Evolutionary conservation across 352 stramenopile species (phyloP).

Genomic region (Phytophthora chlamydospora): DNA sequence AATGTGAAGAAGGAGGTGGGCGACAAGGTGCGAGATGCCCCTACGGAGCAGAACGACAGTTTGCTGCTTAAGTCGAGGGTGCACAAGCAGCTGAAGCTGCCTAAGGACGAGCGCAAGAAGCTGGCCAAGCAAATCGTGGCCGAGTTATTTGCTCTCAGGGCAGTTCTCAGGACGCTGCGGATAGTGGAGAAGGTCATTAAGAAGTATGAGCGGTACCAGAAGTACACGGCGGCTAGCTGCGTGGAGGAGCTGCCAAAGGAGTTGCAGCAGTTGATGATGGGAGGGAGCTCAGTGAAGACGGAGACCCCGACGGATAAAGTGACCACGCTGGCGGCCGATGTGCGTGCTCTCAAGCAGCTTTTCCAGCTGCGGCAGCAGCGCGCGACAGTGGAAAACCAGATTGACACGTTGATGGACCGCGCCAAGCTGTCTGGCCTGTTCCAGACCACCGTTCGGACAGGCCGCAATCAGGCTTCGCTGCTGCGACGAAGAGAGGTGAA

Average conservation of each 20-base stretch:
- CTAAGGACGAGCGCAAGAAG: slow-evolving; percentile 43
- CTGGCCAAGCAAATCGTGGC: slow-evolving; percentile 66
- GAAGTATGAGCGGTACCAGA: slow-evolving; percentile 71
- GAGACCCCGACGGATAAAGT: slow-evolving; percentile 40
- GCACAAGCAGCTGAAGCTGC: slow-evolving; percentile 37
- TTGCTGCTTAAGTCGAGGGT: slow-evolving; percentile 65
- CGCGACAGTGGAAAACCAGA: slow-evolving; percentile 30
- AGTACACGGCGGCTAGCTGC: slow-evolving; percentile 54
- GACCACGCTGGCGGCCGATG: slow-evolving; percentile 66
- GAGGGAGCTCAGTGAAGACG: slow-evolving; percentile 6
- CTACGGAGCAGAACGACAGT: slow-evolving; percentile 36
- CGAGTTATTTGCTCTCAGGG: slow-evolving; percentile 47
- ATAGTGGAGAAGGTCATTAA: slow-evolving; percentile 72
- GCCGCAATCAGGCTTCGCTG: slow-evolving; percentile 64
- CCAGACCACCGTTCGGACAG: slow-evolving; percentile 48
- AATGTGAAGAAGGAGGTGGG: slow-evolving; percentile 21
- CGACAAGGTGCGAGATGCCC: slow-evolving; percentile 12
- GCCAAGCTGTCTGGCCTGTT: slow-evolving; percentile 55
- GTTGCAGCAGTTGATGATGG: slow-evolving; percentile 48
- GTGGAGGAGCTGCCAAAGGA: slow-evolving; percentile 62
- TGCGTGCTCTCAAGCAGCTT: slow-evolving; percentile 75
- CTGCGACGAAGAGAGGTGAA: slow-evolving; percentile 59
- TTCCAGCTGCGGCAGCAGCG: slow-evolving; percentile 68
- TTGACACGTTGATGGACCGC: slow-evolving; percentile 43
- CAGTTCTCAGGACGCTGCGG: slow-evolving; percentile 52